A percentile compares a stretch with the other conserved stretches of the same genome.
phyloP scores from a whole-genome alignment of 805 yeast species.

The Candida incommunis region DNA sequence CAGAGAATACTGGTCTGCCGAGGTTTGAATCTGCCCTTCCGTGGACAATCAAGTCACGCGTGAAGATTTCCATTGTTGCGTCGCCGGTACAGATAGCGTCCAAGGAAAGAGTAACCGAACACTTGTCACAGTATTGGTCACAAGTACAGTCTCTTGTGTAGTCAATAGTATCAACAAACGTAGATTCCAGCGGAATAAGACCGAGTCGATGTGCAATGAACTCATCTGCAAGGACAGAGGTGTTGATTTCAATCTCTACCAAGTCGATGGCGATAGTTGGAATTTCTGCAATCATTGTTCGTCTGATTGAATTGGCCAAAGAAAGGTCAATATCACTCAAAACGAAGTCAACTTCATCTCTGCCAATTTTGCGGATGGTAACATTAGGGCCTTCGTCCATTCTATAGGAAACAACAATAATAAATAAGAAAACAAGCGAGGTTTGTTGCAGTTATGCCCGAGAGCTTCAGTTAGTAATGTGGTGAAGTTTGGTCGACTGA shows the following conservation, averaged over 20 bases:
- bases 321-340: conserved; percentile 77
- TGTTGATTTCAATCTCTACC: conserved; percentile 85
- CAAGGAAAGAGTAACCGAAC: conserved; percentile 76
- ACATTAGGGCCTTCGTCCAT: conserved; percentile 50
- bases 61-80: conserved; percentile 77
- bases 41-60: conserved; percentile 57
- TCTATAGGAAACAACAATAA: no score
- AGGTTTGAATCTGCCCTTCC: conserved; percentile 29
- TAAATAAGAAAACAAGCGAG: neutral
- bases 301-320: conserved; percentile 80
- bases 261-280: conserved; percentile 96
- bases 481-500: no score
- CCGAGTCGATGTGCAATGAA: conserved; percentile 92
- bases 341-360: conserved; percentile 83
- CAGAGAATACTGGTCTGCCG: conserved; percentile 80
- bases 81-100: conserved; percentile 86
- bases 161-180: conserved; percentile 68
- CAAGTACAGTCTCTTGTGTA: conserved; percentile 95
- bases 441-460: neutral
- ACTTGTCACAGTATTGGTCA: conserved; percentile 91
- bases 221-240: conserved; percentile 94
- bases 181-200: conserved; percentile 73
- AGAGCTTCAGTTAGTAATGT: no score
- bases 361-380: conserved; percentile 73
- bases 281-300: conserved; percentile 90